Evolutionary conservation across 1,284 basidiomycete genomes (phyloP), one percentile per base, ranked within the genome.

Genomic region (Ustilago esculenta): DNA sequence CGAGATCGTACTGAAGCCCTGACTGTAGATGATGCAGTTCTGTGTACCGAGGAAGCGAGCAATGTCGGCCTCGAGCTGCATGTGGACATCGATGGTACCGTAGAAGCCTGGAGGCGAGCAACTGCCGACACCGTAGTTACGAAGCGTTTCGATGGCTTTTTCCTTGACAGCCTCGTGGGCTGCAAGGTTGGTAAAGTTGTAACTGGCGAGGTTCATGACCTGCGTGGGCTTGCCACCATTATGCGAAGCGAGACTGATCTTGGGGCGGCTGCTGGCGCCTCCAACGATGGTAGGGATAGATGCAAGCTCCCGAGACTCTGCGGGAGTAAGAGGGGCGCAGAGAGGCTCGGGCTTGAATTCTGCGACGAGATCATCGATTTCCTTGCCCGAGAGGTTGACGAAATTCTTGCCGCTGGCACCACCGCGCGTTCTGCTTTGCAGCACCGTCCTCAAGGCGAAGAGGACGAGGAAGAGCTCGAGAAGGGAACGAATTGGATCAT

Each of bases 61-160:
- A 52, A 99, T 89, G 63, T 94, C 89, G 41, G 87, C 86, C 84
- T 98, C 96, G 61, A 97, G 85, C 43, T 90, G 86, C 80, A 92
- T 89, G 81, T 98, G 95, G 8, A 96, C 92, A 74, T 98, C 95
- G 59, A 97, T 87, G 9, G 91, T 96, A 20, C 96, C 96, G 83
- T 98, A 98, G 85, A 99, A 99, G 8, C 94, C 94, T 27, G 94
- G 90, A 33, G 96, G 96, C 14, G 95, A 94, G 79, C 96, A 99
- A 73, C 90, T 92, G 5, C 95, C 96, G 2, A 98, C 87, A 30
- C 96, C 96, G 75, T 97, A 98, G 81, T 91, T 90, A 52, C 90
- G 86, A n/a, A 98, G 84, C 0, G 90, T 92, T 54, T 92, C 89
- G 20, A 96, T 86, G 6, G 94, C 92, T 35, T 88, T 88, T 46